phyloP scores from a whole-genome alignment of 306 rosid genomes.

The Castanopsis chinensis region DNA sequence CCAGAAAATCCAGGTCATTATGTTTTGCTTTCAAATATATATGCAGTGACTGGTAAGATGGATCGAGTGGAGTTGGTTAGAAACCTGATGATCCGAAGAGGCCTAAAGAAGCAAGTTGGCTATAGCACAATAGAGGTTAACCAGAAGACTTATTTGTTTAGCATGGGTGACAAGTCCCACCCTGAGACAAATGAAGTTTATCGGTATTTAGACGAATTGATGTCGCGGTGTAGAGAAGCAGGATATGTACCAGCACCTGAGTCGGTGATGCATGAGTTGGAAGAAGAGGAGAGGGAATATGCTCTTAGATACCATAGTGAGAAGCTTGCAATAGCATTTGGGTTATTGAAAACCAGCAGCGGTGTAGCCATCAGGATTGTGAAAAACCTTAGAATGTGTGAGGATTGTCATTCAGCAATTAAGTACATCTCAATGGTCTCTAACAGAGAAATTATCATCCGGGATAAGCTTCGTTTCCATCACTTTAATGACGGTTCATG shows the following conservation, averaged over 20 bases:
- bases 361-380: slow-evolving; percentile 59
- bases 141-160: slow-evolving; percentile 48
- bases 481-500: slow-evolving; percentile 74
- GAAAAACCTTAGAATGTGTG: slow-evolving; percentile 90
- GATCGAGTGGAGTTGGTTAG: slow-evolving; percentile 73
- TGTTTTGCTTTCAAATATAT: slow-evolving; percentile 83
- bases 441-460: slow-evolving; percentile 61
- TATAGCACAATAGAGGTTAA: slow-evolving; percentile 70
- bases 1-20: slow-evolving; percentile 92
- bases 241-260: slow-evolving; percentile 58
- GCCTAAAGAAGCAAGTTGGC: slow-evolving; percentile 75
- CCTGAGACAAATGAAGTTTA: slow-evolving; percentile 52
- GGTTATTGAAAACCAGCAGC: slow-evolving; percentile 58
- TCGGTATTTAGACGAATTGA: slow-evolving; percentile 60
- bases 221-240: slow-evolving; percentile 62
- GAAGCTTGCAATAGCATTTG: slow-evolving; percentile 90
- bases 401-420: slow-evolving; percentile 85
- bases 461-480: slow-evolving; percentile 89
- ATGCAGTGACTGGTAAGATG: slow-evolving; percentile 72
- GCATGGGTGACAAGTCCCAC: slow-evolving; percentile 80
- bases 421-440: slow-evolving; percentile 66
- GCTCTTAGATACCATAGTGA: slow-evolving; percentile 94
- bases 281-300: slow-evolving; percentile 85
- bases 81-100: slow-evolving; percentile 61
- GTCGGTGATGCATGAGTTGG: slow-evolving; percentile 82